A percentile compares a stretch with the other conserved stretches of the same genome.
Conservation (phyloP, 441 rosid species). For the Eugenia klotzschiana region DNA sequence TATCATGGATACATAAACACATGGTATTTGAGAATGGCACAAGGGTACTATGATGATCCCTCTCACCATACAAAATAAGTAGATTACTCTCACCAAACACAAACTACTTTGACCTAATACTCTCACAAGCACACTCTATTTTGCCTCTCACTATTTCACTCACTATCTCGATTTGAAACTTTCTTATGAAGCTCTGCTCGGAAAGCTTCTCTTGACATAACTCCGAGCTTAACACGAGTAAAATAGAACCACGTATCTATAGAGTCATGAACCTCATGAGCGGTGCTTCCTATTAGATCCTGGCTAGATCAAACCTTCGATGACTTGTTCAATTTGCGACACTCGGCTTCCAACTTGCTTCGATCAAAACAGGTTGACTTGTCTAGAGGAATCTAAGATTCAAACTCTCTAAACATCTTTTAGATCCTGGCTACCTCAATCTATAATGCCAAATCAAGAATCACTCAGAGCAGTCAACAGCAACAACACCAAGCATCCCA, state of each 20-base stretch:
- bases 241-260: neutral
- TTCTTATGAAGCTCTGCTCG: neutral
- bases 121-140: neutral
- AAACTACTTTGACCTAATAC: neutral
- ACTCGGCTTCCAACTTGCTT: neutral
- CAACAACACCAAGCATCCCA: neutral
- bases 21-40: neutral
- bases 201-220: neutral
- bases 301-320: neutral
- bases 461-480: neutral
- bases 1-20: neutral
- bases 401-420: neutral
- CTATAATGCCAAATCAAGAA: neutral
- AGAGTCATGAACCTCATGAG: neutral
- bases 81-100: neutral
- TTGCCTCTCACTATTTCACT: neutral
- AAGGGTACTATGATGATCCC: neutral
- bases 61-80: neutral
- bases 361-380: neutral
- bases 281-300: neutral
- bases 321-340: neutral
- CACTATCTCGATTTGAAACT: neutral
- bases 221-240: neutral
- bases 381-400: neutral
- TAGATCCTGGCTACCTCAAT: neutral